phyloP scores from a whole-genome alignment of 768 basidiomycete genomes.

The Mycena filopes region DNA sequence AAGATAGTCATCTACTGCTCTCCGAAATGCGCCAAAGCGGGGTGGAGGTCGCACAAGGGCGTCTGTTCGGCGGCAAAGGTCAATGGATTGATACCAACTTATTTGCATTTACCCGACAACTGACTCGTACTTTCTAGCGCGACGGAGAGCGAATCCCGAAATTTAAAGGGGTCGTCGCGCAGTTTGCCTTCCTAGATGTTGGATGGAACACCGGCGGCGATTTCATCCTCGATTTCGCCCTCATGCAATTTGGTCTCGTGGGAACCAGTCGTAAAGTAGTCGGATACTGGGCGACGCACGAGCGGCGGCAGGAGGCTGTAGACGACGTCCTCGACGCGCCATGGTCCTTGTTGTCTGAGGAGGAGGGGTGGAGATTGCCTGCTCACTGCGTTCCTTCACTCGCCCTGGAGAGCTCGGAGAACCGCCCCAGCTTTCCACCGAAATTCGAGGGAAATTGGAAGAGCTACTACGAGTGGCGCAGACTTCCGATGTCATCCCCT shows the following conservation, averaged over 20 bases:
- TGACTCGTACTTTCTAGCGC: background rate
- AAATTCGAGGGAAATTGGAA: slow-evolving; percentile 50
- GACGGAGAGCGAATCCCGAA: slow-evolving; percentile 1
- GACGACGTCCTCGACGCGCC: slow-evolving; percentile 10
- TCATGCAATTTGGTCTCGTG: slow-evolving; percentile 16
- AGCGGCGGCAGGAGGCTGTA: background rate
- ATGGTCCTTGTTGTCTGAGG: slow-evolving; percentile 38
- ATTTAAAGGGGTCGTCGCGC: slow-evolving; percentile 5
- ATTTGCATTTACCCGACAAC: background rate
- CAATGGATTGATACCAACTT: background rate
- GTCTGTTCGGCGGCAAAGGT: slow-evolving; percentile 3
- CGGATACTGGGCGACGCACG: slow-evolving; percentile 21
- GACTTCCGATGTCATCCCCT: slow-evolving; percentile 53
- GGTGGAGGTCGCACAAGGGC: slow-evolving; percentile 16
- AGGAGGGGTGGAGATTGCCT: slow-evolving; percentile 50
- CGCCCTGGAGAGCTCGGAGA: slow-evolving; percentile 29
- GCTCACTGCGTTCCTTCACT: slow-evolving; percentile 45
- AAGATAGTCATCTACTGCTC: slow-evolving; percentile 17
- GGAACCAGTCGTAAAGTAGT: slow-evolving; percentile 7
- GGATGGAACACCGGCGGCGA: background rate
- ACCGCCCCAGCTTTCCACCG: slow-evolving; percentile 37
- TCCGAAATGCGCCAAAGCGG: slow-evolving; percentile 9
- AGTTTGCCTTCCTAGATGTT: slow-evolving; percentile 25
- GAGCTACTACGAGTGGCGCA: slow-evolving; percentile 58
- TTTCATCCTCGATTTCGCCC: background rate